Percentiles rank a stretch among this genome's conserved stretches.
These are phyloP conservation scores for Rhodotorula sp. DNA, from an alignment of 1,284 basidiomycete species.

Conservation along the genomic window DNA sequence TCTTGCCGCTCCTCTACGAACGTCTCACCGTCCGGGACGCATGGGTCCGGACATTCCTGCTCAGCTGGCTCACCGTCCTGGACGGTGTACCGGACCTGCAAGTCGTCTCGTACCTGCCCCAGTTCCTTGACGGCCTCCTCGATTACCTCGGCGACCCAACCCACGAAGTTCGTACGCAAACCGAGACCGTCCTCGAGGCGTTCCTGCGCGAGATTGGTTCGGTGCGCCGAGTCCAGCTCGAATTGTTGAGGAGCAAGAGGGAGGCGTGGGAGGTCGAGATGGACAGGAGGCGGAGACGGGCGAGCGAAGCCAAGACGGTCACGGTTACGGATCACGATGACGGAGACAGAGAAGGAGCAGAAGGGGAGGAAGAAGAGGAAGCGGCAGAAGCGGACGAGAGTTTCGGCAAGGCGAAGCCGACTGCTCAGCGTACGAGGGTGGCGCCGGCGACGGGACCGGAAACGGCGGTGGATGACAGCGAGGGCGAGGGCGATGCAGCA, in stretches of 20 bases:
- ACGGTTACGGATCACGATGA: slow-evolving; percentile 9
- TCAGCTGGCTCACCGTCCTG: slow-evolving; percentile 93
- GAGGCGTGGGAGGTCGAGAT: slow-evolving; percentile 47
- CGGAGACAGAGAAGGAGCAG: neutral
- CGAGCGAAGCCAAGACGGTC: slow-evolving; percentile 27
- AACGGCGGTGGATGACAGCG: slow-evolving; percentile 38
- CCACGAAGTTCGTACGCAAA: slow-evolving; percentile 87
- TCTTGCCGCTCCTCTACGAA: slow-evolving; percentile 90
- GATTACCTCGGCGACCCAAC: slow-evolving; percentile 95
- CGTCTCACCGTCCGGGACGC: slow-evolving; percentile 93
- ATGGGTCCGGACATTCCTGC: slow-evolving; percentile 92
- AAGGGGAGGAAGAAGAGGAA: neutral
- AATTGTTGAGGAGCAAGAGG: slow-evolving; percentile 48
- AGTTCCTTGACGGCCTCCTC: slow-evolving; percentile 89
- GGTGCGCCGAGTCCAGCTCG: slow-evolving; percentile 58
- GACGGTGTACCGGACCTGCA: slow-evolving; percentile 97
- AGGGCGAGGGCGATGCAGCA: slow-evolving; percentile 41
- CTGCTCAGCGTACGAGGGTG: neutral
- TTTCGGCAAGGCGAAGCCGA: slow-evolving; percentile 8
- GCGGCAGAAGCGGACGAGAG: neutral
- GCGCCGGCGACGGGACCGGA: slow-evolving; percentile 22
- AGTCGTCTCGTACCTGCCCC: slow-evolving; percentile 87
- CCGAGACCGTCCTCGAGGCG: slow-evolving; percentile 86
- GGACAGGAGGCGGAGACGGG: slow-evolving; percentile 5
- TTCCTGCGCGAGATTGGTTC: slow-evolving; percentile 91